Base-by-base conservation (phyloP, 345 rosid species). In the Cochlearia excelsa region DNA sequence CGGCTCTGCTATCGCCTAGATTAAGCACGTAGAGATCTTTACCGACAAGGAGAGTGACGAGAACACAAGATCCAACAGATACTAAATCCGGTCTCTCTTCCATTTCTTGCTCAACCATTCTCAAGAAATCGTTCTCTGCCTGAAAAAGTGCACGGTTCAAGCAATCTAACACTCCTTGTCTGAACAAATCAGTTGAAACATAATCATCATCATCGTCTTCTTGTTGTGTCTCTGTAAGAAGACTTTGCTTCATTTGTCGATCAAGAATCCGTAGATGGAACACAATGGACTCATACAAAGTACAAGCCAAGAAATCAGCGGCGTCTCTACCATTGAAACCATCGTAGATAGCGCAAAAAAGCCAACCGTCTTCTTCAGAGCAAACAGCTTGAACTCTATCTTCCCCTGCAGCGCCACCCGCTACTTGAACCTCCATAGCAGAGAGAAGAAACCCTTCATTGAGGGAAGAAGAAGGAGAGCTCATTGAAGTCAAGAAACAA, bases 331-430 rank as follows among this genome's bases (percentile, higher is more conserved):
- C 97, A 54, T 93, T 93, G 55, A 93, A 93, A 6, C 99, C 99
- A 46, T 89, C 99, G 55, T 85, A 93, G 30, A 93, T 87, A 5
- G 86, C 95, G 41, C 99, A 89, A 54, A 87, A 89, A 7, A 93
- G 81, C 94, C 85, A 87, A 16, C 94, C 97, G 26, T 89, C 82
- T 75, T 93, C 99, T 70, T 89, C 97, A 57, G 95, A 93, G 69
- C 99, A 93, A 66, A 93, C 94, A 42, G 97, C 99, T 67, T 89
- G 99, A 66, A 93, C 97, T 57, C 97, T 81, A 75, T 87, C 99
- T 75, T 93, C 97, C 27, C 99, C 99, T 7, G 99, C 99, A 64
- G 99, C 99, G 56, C 99, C 99, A 9, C 97, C 99, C 2, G 99
- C 99, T 54, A 87, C 84, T 72, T 93, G 99, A 61, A 93, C 82